Evolutionary conservation across 2,329 filamentous ascomycete species (phyloP), one percentile per base, ranked within the genome.

Genomic region (Fusarium keratoplasticum): DNA sequence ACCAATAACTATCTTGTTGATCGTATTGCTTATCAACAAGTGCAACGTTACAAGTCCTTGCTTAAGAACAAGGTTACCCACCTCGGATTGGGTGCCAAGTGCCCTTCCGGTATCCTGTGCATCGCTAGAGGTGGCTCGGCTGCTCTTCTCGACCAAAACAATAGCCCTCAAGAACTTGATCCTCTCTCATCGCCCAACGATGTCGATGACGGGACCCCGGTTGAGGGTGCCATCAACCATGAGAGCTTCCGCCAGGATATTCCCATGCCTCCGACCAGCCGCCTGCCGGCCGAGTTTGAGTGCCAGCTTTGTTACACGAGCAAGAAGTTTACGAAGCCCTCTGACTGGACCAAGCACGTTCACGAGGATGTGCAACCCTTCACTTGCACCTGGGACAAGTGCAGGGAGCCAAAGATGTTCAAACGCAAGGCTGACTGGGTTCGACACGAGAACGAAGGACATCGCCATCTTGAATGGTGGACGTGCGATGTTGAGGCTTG

Each of bases 351-450:
- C 2, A 98, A 98, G 81, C 95, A 98, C 79, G 94, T 98, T 1
- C 94, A 97, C 77, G 95, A 98, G 82, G 95, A 98, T 80, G 91
- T 98, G 1, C 94, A 96, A 80, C 95, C 95, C 0, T 98, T 98
- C 76, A 97, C 94, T 4, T 98, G 95, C 83, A 98, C 95, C 0
- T 98, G 96, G 85, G 91, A 93, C 3, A 88, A 90, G 60, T 98
- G 95, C 80, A 89, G 89, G 10, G 95, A 97, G 57, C 91, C 94
- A 20, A 97, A 97, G 82, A 95, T 94, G 38, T 98, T 98, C 86
- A 98, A 98, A 83, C 90, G 95, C 57, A 98, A 98, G 83, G 95
- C 95, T 16, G 95, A 98, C 80, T 98, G 95, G 95, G 95, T 98
- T 25, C 90, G 95, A 33, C 95, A 98, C 78, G 95, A 98, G 81